Evolutionary conservation across 2,329 filamentous ascomycete species (phyloP), one percentile per base, ranked within the genome.

Genomic region (Alternaria gansuensis): DNA sequence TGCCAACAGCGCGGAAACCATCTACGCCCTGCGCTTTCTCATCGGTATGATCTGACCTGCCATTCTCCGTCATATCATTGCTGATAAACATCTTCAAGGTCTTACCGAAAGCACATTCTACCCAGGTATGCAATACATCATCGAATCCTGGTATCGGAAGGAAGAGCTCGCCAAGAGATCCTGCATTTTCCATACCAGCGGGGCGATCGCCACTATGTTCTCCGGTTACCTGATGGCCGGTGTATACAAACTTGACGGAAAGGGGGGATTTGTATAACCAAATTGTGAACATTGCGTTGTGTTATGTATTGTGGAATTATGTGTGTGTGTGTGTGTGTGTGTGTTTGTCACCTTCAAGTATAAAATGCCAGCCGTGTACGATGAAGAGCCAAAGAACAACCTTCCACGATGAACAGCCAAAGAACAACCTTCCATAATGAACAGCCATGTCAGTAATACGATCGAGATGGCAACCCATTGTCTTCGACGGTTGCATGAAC

Each of bases 241-340:
- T 1, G 85, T 83, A 60, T 82, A 85, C 69, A 77, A 79, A 24
- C 79, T 86, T 65, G 85, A 86, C 69, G 86, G 85, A 73, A 85
- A 84, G 66, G 84, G 85, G 64, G 84, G 82, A 17, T 82, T 74
- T n/a, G n/a, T n/a, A n/a, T n/a, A n/a, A n/a, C n/a, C n/a, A n/a
- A n/a, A n/a, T n/a, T n/a, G n/a, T n/a, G n/a, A n/a, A n/a, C n/a
- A n/a, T n/a, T n/a, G n/a, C n/a, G n/a, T n/a, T n/a, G n/a, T n/a
- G n/a, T n/a, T n/a, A n/a, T n/a, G n/a, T n/a, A n/a, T n/a, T n/a
- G n/a, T n/a, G n/a, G n/a, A n/a, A n/a, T n/a, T n/a, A n/a, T n/a
- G n/a, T n/a, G n/a, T n/a, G n/a, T n/a, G n/a, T n/a, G n/a, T n/a
- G n/a, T n/a, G n/a, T n/a, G n/a, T n/a, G n/a, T n/a, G n/a, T n/a